Base-by-base conservation (phyloP, 345 rosid species). In the Abelmoschus esculentus region DNA sequence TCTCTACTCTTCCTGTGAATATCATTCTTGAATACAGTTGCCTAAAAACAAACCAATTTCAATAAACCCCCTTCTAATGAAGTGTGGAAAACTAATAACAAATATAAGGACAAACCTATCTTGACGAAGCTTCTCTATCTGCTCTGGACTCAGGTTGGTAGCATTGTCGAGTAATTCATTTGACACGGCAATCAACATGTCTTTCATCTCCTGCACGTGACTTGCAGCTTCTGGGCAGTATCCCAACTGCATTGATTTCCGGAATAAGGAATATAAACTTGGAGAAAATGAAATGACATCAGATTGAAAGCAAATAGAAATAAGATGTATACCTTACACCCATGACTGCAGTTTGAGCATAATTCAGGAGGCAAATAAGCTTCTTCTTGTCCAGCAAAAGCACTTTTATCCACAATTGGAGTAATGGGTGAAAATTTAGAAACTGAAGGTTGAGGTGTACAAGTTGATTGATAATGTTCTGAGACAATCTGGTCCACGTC, bases 161-260 rank as follows among this genome's bases (percentile, higher is more conserved):
- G 72, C 82, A 79, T 90, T 88, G 71, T 95, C 99, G 73, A 95
- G 91, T 71, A 95, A 85, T 84, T 95, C 98, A 73, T 95, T 95
- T 66, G 99, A 91, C 75, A 91, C 82, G 46, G 87, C 80, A 83
- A 95, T 87, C 77, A 95, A 75, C 76, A 34, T 61, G 69, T 95
- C 96, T 87, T 95, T 91, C 92, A 90, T 86, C 74, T 91, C 90
- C 76, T 89, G 90, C 75, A 90, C 73, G 77, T 90, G 98, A 79
- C 54, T 65, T 34, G 87, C 80, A 55, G 87, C 92, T 76, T 91
- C 87, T 52, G 87, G 86, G 86, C 97, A 95, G 77, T 79, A 82
- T 69, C 98, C 98, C 77, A 91, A 81, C 97, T 95, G 93, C 73
- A 80, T 70, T 70, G 68, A 71, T 78, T 68, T 76, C 17, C 74